phyloP scores from a whole-genome alignment of 306 rosid species.

The Rubus idaeus region DNA sequence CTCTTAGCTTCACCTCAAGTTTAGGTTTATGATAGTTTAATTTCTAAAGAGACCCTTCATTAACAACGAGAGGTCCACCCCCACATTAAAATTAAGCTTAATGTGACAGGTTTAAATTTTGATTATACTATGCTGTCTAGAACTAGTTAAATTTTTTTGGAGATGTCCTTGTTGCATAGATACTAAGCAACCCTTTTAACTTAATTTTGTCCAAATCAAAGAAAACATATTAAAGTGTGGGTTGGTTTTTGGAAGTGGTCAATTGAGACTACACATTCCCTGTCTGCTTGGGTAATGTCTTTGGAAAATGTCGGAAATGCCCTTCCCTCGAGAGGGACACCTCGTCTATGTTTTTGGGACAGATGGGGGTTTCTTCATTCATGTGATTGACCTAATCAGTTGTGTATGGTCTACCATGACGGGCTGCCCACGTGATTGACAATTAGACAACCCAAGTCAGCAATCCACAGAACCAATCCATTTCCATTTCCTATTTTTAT shows the following conservation, averaged over 20 bases:
- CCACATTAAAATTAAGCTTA: not conserved
- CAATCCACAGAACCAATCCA: slow-evolving; percentile 45
- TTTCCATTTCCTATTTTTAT: not conserved
- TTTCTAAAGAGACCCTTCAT: not conserved
- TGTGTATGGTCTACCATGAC: slow-evolving; percentile 69
- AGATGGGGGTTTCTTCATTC: slow-evolving; percentile 22
- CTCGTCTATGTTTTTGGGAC: slow-evolving; percentile 14
- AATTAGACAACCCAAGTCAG: slow-evolving; percentile 57
- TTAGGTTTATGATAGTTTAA: not conserved
- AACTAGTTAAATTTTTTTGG: not conserved
- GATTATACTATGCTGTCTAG: not conserved
- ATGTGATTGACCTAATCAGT: slow-evolving; percentile 66
- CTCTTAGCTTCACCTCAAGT: not conserved
- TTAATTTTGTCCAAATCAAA: slow-evolving; percentile 26
- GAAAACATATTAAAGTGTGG: slow-evolving; percentile 30
- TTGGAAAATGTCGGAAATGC: slow-evolving; percentile 8
- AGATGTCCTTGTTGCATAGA: slow-evolving; percentile 51
- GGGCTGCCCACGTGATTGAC: slow-evolving; percentile 93
- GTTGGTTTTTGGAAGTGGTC: slow-evolving; percentile 61
- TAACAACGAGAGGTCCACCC: slow-evolving; percentile 3
- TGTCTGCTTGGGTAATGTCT: slow-evolving; percentile 37
- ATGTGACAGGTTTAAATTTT: not conserved
- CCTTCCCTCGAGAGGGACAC: slow-evolving; percentile 18
- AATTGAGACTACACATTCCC: slow-evolving; percentile 42
- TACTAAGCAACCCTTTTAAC: slow-evolving; percentile 49